Evolutionary conservation across 768 basidiomycete species (phyloP).

Genomic region (Phaffia australis): DNA sequence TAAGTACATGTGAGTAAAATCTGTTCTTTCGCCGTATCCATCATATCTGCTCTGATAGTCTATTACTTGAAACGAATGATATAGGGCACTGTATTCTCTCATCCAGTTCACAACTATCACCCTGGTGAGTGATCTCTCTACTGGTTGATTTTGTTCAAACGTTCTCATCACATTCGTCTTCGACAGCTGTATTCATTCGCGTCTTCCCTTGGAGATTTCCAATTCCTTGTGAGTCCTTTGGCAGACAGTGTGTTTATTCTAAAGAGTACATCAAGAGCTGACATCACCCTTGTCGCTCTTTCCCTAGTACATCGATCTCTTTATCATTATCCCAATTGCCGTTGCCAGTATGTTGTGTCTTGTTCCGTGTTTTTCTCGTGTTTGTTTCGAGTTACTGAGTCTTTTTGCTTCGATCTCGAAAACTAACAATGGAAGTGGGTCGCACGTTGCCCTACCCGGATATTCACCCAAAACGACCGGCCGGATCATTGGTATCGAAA

Average conservation of each 20-base stretch:
- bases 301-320: slow-evolving; percentile 75
- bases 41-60: neutral
- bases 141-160: neutral
- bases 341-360: slow-evolving; percentile 64
- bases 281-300: slow-evolving; percentile 52
- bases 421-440: slow-evolving; percentile 55
- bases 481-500: slow-evolving; percentile 88
- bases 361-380: neutral
- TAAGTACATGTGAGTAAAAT: slow-evolving; percentile 81
- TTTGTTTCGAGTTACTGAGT: neutral
- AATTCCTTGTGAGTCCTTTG: slow-evolving; percentile 44
- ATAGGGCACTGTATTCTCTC: slow-evolving; percentile 91
- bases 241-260: neutral
- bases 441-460: slow-evolving; percentile 79
- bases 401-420: slow-evolving; percentile 17
- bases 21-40: neutral
- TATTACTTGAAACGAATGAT: neutral
- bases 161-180: neutral
- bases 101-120: slow-evolving; percentile 99
- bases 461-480: slow-evolving; percentile 81
- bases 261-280: slow-evolving; percentile 24
- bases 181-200: slow-evolving; percentile 75
- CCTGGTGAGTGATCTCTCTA: slow-evolving; percentile 37
- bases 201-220: slow-evolving; percentile 89
- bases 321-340: slow-evolving; percentile 94